phyloP scores from a whole-genome alignment of 1,139 yeast species.

The Debaryomyces nepalensis region DNA sequence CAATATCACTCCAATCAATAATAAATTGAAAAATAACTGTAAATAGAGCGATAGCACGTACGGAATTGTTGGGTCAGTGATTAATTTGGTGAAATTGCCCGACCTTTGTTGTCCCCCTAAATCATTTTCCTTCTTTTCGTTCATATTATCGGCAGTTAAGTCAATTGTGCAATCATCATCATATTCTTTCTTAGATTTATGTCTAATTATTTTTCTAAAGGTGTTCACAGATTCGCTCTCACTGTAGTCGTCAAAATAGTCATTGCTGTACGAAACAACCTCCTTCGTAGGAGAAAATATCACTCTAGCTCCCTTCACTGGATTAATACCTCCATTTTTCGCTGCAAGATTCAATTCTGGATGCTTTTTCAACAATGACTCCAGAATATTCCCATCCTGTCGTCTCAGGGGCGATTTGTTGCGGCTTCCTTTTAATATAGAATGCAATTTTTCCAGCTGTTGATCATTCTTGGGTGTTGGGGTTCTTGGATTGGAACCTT shows the following conservation, averaged over 20 bases:
- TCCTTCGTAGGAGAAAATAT: constrained; percentile 47
- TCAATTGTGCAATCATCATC: constrained; percentile 15
- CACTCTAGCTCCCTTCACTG: constrained; percentile 48
- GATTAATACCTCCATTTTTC: constrained; percentile 36
- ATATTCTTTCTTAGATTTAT: constrained; percentile 12
- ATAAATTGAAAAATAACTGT: constrained; percentile 68
- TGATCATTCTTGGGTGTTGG: constrained; percentile 6
- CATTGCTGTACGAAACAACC: constrained; percentile 25
- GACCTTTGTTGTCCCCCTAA: background rate
- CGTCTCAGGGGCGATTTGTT: constrained; percentile 3
- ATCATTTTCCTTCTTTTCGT: background rate
- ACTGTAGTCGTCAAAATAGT: constrained; percentile 19
- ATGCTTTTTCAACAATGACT: constrained; percentile 29
- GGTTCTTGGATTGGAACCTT: constrained; percentile 9
- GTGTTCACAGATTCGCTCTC: constrained; percentile 16
- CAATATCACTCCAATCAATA: constrained; percentile 58
- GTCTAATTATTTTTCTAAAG: constrained; percentile 16
- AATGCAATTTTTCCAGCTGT: constrained; percentile 11
- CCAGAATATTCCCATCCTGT: constrained; percentile 17
- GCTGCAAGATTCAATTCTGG: constrained; percentile 41
- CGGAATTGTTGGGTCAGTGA: constrained; percentile 61
- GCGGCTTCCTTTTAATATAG: constrained; percentile 16
- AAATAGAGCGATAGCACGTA: constrained; percentile 70
- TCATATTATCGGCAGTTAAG: background rate
- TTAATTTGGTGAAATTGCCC: constrained; percentile 6